These are phyloP conservation scores for Sporothrix variecibatus DNA, from an alignment of 2,329 filamentous ascomycete genomes.

Conservation along the genomic window DNA sequence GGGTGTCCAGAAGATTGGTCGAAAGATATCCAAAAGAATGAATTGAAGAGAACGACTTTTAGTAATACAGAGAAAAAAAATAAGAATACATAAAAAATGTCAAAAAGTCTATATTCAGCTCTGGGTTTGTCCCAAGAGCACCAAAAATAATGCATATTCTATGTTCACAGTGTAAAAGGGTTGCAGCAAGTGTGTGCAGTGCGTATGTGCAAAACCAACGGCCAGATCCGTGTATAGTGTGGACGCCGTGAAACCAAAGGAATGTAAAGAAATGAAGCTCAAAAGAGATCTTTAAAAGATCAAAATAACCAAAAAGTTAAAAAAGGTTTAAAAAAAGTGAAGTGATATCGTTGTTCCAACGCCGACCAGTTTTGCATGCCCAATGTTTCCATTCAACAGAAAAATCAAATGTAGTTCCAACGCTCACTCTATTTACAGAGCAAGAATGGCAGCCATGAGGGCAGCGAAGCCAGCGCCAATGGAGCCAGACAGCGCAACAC, in stretches of 20 bases:
- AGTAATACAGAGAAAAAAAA: not conserved
- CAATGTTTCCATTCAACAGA: not conserved
- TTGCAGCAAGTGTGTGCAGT: not conserved
- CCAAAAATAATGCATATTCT: not conserved
- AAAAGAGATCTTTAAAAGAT: not conserved
- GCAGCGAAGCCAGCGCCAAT: conserved; percentile 37
- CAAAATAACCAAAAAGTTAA: not conserved
- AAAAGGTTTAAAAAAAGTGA: not conserved
- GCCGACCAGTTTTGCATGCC: conserved; percentile 1
- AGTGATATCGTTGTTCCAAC: not conserved
- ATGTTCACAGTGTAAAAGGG: conserved; percentile 1
- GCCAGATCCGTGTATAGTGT: not conserved
- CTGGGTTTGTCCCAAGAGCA: not conserved
- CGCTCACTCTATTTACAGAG: conserved; percentile 35
- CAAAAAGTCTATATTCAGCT: not conserved
- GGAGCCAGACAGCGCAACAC: conserved; percentile 33
- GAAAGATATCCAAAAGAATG: not conserved
- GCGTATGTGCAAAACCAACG: not conserved
- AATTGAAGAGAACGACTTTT: conserved; percentile 10
- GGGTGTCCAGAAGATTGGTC: not conserved
- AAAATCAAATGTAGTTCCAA: not conserved
- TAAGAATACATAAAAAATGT: not conserved
- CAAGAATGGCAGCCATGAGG: conserved; percentile 38
- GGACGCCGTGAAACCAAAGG: not conserved
- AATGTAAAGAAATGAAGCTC: not conserved